phyloP scores from a whole-genome alignment of 2,329 filamentous ascomycete species.

The Scytalidium lignicola region DNA sequence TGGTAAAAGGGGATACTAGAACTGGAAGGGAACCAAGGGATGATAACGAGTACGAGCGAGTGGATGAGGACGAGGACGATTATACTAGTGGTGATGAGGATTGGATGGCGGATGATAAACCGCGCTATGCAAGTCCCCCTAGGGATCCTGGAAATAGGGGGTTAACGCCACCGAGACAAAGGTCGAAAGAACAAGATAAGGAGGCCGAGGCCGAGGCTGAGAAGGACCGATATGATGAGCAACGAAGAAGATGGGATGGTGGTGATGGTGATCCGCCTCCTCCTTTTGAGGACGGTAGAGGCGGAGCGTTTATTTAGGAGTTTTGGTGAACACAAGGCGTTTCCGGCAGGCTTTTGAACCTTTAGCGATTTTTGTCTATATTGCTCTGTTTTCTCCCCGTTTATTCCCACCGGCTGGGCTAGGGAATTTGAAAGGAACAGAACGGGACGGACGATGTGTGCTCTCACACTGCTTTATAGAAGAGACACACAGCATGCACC shows the following conservation, averaged over 20 bases:
- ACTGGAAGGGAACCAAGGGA: conserved; percentile 13
- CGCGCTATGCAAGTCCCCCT: neutral
- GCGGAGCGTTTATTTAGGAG: conserved; percentile 9
- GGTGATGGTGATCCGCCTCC: conserved; percentile 4
- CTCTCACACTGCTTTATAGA: no score
- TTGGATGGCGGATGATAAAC: conserved; percentile 7
- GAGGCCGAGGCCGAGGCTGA: neutral
- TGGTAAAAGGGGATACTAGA: conserved; percentile 68
- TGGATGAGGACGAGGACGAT: conserved; percentile 16
- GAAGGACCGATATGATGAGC: neutral
- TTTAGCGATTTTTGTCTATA: neutral
- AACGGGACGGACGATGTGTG: neutral
- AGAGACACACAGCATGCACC: no score
- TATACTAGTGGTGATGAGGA: conserved; percentile 2
- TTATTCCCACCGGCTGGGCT: neutral
- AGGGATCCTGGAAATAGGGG: neutral
- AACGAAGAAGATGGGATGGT: neutral
- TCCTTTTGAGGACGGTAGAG: conserved; percentile 6
- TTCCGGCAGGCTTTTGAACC: neutral
- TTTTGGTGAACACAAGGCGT: neutral
- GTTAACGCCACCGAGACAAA: neutral
- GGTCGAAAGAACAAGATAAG: neutral
- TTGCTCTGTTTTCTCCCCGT: neutral
- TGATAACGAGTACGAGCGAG: conserved; percentile 11
- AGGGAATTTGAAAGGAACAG: neutral